Percentiles rank a stretch among this genome's conserved stretches.
Conservation (phyloP, 352 stramenopile genomes). For the Peronospora tabacina region DNA sequence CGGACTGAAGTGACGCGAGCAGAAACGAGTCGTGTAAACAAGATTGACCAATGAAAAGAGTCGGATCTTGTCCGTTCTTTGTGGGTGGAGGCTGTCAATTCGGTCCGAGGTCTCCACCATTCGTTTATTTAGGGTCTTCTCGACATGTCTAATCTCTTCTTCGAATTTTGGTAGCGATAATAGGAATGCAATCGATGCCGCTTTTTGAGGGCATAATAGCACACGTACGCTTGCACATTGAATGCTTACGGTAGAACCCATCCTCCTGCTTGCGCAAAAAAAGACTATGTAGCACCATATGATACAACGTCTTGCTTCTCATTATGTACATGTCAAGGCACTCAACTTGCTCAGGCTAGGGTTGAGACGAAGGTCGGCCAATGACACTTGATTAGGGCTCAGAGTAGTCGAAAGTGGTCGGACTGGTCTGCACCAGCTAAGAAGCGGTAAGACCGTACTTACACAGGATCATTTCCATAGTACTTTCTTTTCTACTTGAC, state of each 20-base stretch:
- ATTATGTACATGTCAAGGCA: conserved; percentile 18
- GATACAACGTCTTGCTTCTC: conserved; percentile 6
- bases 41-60: conserved; percentile 9
- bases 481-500: too few relatives aligned
- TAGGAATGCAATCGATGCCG: too few relatives aligned
- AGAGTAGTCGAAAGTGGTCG: neutral
- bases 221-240: conserved; percentile 24
- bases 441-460: too few relatives aligned
- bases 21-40: conserved; percentile 4
- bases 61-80: conserved; percentile 7
- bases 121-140: neutral
- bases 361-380: too few relatives aligned
- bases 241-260: conserved; percentile 23
- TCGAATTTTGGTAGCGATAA: too few relatives aligned
- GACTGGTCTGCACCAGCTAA: too few relatives aligned
- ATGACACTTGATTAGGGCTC: too few relatives aligned
- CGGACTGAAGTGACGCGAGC: conserved; percentile 13
- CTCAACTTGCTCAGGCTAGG: neutral
- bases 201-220: neutral
- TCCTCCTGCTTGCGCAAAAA: conserved; percentile 30
- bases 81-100: neutral
- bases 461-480: too few relatives aligned
- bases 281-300: conserved; percentile 14
- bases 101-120: neutral
- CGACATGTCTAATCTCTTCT: too few relatives aligned